Evolutionary conservation across 176 grass and related monocot species (phyloP).

Genomic region (Oryza coarctata): DNA sequence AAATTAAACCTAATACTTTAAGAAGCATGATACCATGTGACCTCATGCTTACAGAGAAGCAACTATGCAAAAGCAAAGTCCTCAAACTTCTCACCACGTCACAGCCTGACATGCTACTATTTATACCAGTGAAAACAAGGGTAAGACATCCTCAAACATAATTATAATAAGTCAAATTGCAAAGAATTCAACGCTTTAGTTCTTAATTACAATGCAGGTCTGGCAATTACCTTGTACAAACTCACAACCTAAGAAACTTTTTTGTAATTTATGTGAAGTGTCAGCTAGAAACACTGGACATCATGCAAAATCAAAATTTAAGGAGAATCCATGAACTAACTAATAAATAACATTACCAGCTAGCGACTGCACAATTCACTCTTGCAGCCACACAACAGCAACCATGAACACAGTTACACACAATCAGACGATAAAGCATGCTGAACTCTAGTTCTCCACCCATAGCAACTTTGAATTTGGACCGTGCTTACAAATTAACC

Average conservation of each 20-base stretch:
- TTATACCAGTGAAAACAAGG: neutral
- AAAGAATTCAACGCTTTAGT: neutral
- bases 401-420: neutral
- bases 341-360: neutral
- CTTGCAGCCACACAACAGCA: neutral
- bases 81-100: neutral
- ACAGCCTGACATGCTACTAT: neutral
- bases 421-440: neutral
- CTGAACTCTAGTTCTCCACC: neutral
- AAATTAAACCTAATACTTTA: neutral
- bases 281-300: neutral
- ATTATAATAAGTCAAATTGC: neutral
- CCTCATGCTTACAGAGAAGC: neutral
- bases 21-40: neutral
- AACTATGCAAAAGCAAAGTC: neutral
- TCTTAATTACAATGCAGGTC: neutral
- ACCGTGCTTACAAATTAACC: neutral
- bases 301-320: neutral
- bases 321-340: neutral
- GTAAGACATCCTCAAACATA: neutral
- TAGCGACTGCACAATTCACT: neutral
- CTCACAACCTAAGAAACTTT: neutral
- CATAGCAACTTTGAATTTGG: neutral
- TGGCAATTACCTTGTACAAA: neutral
- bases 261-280: neutral